Conservation (phyloP, 768 basidiomycete genomes). For the Psilocybe sp. region DNA sequence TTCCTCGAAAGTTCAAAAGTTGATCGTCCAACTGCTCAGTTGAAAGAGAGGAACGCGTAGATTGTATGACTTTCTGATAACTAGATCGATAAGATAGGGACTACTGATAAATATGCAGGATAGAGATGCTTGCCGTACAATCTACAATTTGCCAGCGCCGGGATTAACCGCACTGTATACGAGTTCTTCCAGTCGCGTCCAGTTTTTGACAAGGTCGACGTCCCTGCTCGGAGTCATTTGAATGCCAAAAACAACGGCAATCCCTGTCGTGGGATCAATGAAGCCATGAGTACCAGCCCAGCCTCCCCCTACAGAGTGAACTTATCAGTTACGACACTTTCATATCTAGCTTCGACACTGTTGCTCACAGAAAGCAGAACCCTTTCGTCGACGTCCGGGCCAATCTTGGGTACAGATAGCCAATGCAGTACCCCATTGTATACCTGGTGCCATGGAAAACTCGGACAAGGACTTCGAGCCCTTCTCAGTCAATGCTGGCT, state of each 20-base stretch:
- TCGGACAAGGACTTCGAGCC: slow-evolving; percentile 18
- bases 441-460: slow-evolving; percentile 8
- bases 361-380: slow-evolving; percentile 25
- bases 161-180: too few relatives aligned
- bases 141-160: too few relatives aligned
- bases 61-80: too few relatives aligned
- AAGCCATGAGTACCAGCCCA: slow-evolving; percentile 27
- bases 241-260: slow-evolving; percentile 23
- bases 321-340: neutral
- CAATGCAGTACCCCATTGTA: slow-evolving; percentile 28
- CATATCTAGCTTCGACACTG: neutral
- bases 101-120: too few relatives aligned
- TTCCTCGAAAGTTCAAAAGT: too few relatives aligned
- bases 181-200: too few relatives aligned
- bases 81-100: too few relatives aligned
- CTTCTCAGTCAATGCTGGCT: slow-evolving; percentile 21
- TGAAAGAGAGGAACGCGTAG: too few relatives aligned
- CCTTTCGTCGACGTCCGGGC: slow-evolving; percentile 25
- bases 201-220: neutral
- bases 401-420: slow-evolving; percentile 24
- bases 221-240: slow-evolving; percentile 10
- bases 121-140: too few relatives aligned
- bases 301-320: slow-evolving; percentile 19
- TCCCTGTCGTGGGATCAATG: slow-evolving; percentile 27
- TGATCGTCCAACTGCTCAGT: too few relatives aligned